phyloP scores from a whole-genome alignment of 768 basidiomycete species.

The Russula compacta region DNA sequence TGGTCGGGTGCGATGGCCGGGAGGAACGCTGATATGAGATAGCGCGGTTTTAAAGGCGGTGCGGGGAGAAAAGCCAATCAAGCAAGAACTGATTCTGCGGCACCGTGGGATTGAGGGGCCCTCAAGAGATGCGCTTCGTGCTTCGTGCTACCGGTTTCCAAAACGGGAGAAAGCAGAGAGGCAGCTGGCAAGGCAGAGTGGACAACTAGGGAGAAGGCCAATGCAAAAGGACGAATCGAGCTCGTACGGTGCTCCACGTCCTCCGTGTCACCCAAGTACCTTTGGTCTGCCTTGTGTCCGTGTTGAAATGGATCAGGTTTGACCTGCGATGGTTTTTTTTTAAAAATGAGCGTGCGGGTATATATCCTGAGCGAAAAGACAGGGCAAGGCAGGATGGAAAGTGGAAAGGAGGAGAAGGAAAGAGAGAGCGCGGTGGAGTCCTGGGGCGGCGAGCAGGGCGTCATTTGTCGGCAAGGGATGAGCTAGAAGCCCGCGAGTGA shows the following conservation, averaged over 20 bases:
- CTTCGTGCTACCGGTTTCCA: slow-evolving; percentile 4
- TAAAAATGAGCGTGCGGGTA: not conserved
- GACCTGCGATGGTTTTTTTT: not conserved
- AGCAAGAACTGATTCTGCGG: no score
- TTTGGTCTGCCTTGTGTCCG: not conserved
- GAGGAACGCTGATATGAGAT: not conserved
- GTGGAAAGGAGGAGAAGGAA: no score
- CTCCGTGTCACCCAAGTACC: no score
- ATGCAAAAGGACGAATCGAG: not conserved
- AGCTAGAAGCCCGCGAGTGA: not conserved
- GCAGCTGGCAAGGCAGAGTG: not conserved
- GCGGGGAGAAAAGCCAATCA: not conserved
- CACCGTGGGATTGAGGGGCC: no score
- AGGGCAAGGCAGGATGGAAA: not conserved
- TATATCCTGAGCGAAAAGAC: not conserved
- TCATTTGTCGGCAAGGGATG: not conserved
- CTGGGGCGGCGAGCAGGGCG: not conserved
- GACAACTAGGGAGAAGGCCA: not conserved
- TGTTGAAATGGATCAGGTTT: not conserved
- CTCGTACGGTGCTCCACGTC: no score
- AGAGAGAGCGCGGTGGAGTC: not conserved
- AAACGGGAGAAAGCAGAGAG: slow-evolving; percentile 2
- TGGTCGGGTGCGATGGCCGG: not conserved
- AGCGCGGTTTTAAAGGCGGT: not conserved
- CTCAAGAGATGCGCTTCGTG: not conserved